These are phyloP conservation scores for Craterostigma plantagineum DNA, from an alignment of 257 asterid genomes.

Conservation along the genomic window DNA sequence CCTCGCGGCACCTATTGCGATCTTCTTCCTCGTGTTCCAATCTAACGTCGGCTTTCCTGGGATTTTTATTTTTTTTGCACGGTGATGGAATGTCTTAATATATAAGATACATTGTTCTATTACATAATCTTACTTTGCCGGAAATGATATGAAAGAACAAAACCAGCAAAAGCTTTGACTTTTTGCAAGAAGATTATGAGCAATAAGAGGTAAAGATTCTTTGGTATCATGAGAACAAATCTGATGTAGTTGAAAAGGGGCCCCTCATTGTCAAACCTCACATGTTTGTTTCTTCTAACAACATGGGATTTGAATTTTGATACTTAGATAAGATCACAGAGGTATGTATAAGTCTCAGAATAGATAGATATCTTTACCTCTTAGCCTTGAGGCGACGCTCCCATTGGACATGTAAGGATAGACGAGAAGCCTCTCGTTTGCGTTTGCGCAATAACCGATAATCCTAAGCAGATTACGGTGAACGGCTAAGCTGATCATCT, in stretches of 20 bases:
- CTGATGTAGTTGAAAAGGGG: slow-evolving; percentile 15
- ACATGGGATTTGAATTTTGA: too few species aligned
- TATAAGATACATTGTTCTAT: too few species aligned
- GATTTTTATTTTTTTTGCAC: too few species aligned
- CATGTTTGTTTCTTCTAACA: too few species aligned
- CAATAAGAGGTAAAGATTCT: slow-evolving; percentile 4
- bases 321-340: slow-evolving; percentile 13
- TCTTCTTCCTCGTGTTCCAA: slow-evolving; percentile 72
- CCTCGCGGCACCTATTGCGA: slow-evolving; percentile 87
- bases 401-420: slow-evolving; percentile 96
- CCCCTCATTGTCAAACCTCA: too few species aligned
- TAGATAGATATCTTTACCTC: slow-evolving; percentile 29
- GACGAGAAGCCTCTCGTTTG: slow-evolving; percentile 66
- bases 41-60: slow-evolving; percentile 72
- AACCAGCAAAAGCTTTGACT: background rate
- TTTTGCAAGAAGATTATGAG: background rate
- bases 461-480: slow-evolving; percentile 75
- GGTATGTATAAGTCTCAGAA: slow-evolving; percentile 9
- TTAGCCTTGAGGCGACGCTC: slow-evolving; percentile 72
- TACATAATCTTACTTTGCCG: too few species aligned
- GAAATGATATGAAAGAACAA: background rate
- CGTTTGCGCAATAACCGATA: slow-evolving; percentile 61
- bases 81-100: too few species aligned
- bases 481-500: slow-evolving; percentile 80
- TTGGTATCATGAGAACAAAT: slow-evolving; percentile 9